Evolutionary conservation across 768 basidiomycete species (phyloP), one percentile per base, ranked within the genome.

Genomic region (Saitozyma sp.): DNA sequence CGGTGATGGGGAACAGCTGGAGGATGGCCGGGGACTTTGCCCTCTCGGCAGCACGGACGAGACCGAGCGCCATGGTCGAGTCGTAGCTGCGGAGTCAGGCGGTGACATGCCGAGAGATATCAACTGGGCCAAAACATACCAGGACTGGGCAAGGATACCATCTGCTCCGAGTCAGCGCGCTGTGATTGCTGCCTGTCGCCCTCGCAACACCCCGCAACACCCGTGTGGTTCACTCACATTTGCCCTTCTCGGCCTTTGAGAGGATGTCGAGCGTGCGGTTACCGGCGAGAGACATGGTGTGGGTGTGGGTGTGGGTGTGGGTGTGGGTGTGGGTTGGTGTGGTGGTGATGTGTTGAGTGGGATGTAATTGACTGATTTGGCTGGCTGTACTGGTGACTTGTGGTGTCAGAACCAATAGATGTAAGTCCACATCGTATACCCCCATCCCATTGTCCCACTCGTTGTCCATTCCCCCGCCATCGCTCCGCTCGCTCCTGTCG

Each of bases 211-310:
- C 8, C 53, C 17, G 38, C 5, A 48, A 50, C 14, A 41, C 8
- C 38, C 1, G 51, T 17, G 20, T 19, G 51, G 51, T 1, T 52
- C 51, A 19, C 56, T 65, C 62, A 70, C 73, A 80, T 48, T 70
- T 68, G 40, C 76, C 79, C 41, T 64, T 67, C 54, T 78, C 75
- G 8, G 79, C 79, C 43, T 77, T 73, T 39, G 54, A 38, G 49
- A 79, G 73, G 72, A 80, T 80, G 9, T 68, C 60, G 37, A 80
- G 76, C 0, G 79, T 79, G 13, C 65, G 63, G 70, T 80, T 80
- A 65, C 71, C 71, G 7, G 29, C 37, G 54, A 69, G 57, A 45
- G 69, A 55, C 62, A 71, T 66, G 39, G 39, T 63, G 58, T 43
- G 20, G 54, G 10, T 51, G 37, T 40, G 20, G 50, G 40, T 10